Conservation (phyloP, 1,284 basidiomycete genomes). For the Trametes hirsuta region DNA sequence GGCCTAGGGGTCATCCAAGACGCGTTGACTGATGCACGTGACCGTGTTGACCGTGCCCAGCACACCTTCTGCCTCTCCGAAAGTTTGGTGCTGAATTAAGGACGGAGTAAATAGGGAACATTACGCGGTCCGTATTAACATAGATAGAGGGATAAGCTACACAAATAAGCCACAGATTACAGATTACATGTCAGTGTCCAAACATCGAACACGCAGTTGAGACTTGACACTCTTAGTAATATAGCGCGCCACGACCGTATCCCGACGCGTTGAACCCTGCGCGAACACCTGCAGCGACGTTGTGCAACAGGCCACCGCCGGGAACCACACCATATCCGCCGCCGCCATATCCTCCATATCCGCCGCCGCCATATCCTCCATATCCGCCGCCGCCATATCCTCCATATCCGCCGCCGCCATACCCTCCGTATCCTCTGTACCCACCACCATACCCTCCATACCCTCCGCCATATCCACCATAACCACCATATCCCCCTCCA, state of each 20-base stretch:
- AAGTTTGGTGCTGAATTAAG: too few relatives aligned
- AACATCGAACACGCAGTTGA: too few relatives aligned
- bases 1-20: too few relatives aligned
- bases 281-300: not conserved
- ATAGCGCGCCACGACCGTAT: not conserved
- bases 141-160: too few relatives aligned
- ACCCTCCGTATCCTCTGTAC: conserved; percentile 3
- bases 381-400: not conserved
- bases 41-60: too few relatives aligned
- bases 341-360: not conserved
- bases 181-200: not conserved
- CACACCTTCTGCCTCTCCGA: too few relatives aligned
- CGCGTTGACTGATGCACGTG: too few relatives aligned
- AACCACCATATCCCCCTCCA: not conserved
- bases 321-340: conserved; percentile 6
- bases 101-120: too few relatives aligned
- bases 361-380: not conserved
- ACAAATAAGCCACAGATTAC: too few relatives aligned
- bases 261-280: not conserved
- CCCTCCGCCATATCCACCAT: not conserved
- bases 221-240: not conserved
- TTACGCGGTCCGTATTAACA: too few relatives aligned
- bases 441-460: conserved; percentile 8
- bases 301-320: not conserved
- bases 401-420: not conserved